These are phyloP conservation scores for Pueraria montana DNA, from an alignment of 306 rosid species.

Conservation along the genomic window DNA sequence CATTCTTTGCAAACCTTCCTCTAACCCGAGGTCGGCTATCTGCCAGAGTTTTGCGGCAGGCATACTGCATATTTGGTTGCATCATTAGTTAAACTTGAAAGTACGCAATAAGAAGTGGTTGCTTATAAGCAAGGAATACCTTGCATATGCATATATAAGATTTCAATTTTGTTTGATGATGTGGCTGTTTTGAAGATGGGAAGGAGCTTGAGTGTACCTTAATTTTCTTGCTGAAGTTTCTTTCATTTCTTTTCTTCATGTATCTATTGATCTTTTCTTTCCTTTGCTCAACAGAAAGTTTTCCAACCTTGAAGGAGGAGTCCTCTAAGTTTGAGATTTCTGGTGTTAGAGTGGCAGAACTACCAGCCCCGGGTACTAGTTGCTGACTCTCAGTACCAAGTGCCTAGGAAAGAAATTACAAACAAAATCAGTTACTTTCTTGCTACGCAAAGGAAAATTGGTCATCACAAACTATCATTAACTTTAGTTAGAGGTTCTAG, in stretches of 20 bases:
- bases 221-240: constrained; percentile 98
- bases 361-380: constrained; percentile 67
- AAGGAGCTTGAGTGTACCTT: constrained; percentile 61
- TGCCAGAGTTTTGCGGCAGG: constrained; percentile 95
- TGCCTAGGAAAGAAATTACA: constrained; percentile 52
- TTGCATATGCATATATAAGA: constrained; percentile 25
- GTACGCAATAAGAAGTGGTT: constrained; percentile 8
- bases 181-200: background rate
- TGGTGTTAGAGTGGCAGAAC: constrained; percentile 66
- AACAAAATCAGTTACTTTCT: constrained; percentile 9
- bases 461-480: constrained; percentile 5
- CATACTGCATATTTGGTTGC: constrained; percentile 73
- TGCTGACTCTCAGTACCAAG: constrained; percentile 78
- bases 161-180: constrained; percentile 27
- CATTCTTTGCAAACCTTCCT: constrained; percentile 97
- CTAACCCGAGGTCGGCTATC: constrained; percentile 98
- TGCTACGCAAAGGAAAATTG: background rate
- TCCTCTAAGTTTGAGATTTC: constrained; percentile 88
- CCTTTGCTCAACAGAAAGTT: constrained; percentile 91
- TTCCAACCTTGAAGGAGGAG: constrained; percentile 86
- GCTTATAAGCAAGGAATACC: constrained; percentile 35
- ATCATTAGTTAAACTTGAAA: constrained; percentile 44
- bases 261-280: constrained; percentile 95
- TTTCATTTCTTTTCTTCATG: constrained; percentile 96
- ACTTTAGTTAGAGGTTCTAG: constrained; percentile 26